Evolutionary conservation across 352 stramenopile genomes (phyloP), one percentile per base, ranked within the genome.

Genomic region (Globisporangium sylvaticum): DNA sequence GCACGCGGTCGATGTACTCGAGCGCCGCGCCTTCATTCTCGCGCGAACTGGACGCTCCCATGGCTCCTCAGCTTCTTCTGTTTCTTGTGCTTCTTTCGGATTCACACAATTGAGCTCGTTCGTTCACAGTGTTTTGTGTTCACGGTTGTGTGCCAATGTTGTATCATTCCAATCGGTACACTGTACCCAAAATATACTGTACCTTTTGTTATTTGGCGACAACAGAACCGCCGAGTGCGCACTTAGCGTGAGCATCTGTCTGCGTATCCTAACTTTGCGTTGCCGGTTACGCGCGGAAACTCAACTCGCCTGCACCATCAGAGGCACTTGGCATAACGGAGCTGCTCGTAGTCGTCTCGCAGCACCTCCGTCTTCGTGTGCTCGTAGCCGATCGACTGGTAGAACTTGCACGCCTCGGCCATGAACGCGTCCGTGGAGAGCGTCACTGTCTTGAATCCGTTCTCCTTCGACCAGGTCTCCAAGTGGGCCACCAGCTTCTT

Each of bases 1-100:
- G 77, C 42, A 76, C 69, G 48, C 72, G 69, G 60, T 88, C 75
- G 55, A 92, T 75, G 70, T 87, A 90, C 66, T 77, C 76, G 31
- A 79, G 65, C 58, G 81, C 84, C 42, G 77, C 78, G 24, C 72
- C 67, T 64, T 86, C 78, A 50, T 81, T 86, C 69, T 84, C 79
- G 39, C 72, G 76, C 50, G 75, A 85, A 29, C 52, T 65, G 15
- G 77, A 68, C 4, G 71, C 78, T 25, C 78, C 78, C 78, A 86
- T 87, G 4, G 14, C 57, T 20, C 1, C 14, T 60, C 10, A 10
- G 52, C 3, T 22, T n/a, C 25, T 62, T 3, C 50, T 31, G 57
- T 9, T 12, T 39, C 6, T 52, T 62, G 12, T 12, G 37, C 31
- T 62, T 50, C 24, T 52, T 15, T 44, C 2, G 37, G 37, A 20